A percentile compares a stretch with the other conserved stretches of the same genome.
Conservation (phyloP, 495 filamentous ascomycete genomes). For the Geoglossum glabrum region DNA sequence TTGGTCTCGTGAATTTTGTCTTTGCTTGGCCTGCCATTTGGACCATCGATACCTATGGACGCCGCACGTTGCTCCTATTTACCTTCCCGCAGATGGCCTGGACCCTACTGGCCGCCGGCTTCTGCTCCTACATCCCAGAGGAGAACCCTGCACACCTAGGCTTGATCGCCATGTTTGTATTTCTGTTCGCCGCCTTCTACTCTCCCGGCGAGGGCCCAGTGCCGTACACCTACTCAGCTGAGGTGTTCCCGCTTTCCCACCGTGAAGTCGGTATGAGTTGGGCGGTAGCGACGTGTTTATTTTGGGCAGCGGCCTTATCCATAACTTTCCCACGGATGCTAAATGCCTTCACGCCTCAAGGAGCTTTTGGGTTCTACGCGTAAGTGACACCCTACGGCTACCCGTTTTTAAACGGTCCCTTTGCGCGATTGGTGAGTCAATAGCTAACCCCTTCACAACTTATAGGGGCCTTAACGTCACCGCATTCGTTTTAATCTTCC, state of each 20-base stretch:
- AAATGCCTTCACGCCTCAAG: conserved; percentile 9
- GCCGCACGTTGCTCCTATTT: conserved; percentile 54
- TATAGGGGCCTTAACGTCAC: conserved; percentile 33
- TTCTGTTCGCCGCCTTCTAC: conserved; percentile 53
- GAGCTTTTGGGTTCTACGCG: conserved; percentile 24
- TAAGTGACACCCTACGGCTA: conserved; percentile 1
- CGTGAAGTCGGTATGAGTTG: conserved; percentile 58
- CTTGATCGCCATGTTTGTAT: conserved; percentile 49
- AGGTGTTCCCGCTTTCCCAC: conserved; percentile 57
- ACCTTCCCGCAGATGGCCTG: conserved; percentile 76
- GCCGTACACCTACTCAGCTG: conserved; percentile 62
- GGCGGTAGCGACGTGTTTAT: conserved; percentile 47
- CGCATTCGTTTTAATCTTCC: conserved; percentile 45
- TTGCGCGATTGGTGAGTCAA: conserved; percentile 20
- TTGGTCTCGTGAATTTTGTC: conserved; percentile 64
- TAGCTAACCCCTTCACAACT: neutral
- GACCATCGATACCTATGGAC: conserved; percentile 73
- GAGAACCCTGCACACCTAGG: conserved; percentile 31
- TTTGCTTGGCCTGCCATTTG: conserved; percentile 68
- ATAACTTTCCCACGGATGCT: conserved; percentile 48
- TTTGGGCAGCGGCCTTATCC: conserved; percentile 43
- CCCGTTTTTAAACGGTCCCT: conserved; percentile 25
- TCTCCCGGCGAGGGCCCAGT: conserved; percentile 67
- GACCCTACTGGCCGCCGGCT: conserved; percentile 51
- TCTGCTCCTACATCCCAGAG: conserved; percentile 45